These are phyloP conservation scores for Tulasnella sp. DNA, from an alignment of 768 basidiomycete species.

Conservation along the genomic window DNA sequence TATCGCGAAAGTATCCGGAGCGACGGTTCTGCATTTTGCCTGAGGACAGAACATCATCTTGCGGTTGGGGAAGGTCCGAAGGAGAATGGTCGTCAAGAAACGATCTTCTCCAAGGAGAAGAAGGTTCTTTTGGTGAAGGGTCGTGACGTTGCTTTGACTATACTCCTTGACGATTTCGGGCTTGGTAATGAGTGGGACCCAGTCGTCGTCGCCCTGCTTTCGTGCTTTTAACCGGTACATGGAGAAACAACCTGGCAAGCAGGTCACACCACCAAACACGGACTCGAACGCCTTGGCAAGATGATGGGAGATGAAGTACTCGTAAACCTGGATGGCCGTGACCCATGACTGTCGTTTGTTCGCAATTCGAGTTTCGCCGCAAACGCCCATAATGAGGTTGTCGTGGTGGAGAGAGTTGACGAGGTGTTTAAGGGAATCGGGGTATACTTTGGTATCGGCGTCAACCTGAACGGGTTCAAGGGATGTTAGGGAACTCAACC, in stretches of 20 bases:
- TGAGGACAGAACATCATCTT: slow-evolving; percentile 99
- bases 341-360: slow-evolving; percentile 99
- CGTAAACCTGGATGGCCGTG: slow-evolving; percentile 95
- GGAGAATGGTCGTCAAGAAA: slow-evolving; percentile 91
- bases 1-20: slow-evolving; percentile 88
- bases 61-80: slow-evolving; percentile 94
- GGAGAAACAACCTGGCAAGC: slow-evolving; percentile 98
- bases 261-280: slow-evolving; percentile 98
- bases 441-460: slow-evolving; percentile 94
- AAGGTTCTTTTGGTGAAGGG: slow-evolving; percentile 96
- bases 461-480: slow-evolving; percentile 59
- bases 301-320: slow-evolving; percentile 99
- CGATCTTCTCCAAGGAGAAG: slow-evolving; percentile 96
- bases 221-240: slow-evolving; percentile 98
- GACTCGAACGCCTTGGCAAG: slow-evolving; percentile 98
- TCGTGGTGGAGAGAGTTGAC: slow-evolving; percentile 99
- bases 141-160: slow-evolving; percentile 86
- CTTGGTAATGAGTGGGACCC: slow-evolving; percentile 94
- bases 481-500: slow-evolving; percentile 2
- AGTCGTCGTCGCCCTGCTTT: slow-evolving; percentile 80
- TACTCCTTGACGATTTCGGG: slow-evolving; percentile 97
- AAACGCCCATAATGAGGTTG: slow-evolving; percentile 97
- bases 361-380: slow-evolving; percentile 96
- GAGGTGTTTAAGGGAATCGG: slow-evolving; percentile 78
- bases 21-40: slow-evolving; percentile 89